phyloP scores from a whole-genome alignment of 345 rosid species.

The Pelargonium nanum region DNA sequence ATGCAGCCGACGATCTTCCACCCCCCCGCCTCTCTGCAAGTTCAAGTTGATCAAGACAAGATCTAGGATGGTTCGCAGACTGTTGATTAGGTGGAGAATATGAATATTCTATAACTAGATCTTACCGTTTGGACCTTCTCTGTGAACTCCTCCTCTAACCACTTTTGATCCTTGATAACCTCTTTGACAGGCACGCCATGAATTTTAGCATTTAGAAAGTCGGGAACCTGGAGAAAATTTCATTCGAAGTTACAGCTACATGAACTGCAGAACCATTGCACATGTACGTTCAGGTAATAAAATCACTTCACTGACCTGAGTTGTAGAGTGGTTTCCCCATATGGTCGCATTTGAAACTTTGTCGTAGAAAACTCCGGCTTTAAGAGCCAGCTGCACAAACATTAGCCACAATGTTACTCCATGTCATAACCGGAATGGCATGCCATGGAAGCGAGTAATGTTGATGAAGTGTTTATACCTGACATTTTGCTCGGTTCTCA shows the following conservation, averaged over 20 bases:
- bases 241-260: neutral
- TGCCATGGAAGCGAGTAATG: too few relatives aligned
- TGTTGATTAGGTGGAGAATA: neutral
- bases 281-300: neutral
- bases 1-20: conserved; percentile 98
- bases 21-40: conserved; percentile 81
- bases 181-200: conserved; percentile 79
- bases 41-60: neutral
- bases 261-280: too few relatives aligned
- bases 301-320: conserved; percentile 53
- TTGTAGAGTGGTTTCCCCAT: conserved; percentile 99
- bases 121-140: conserved; percentile 83
- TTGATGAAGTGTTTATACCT: too few relatives aligned
- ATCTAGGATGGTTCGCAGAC: neutral
- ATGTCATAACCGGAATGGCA: neutral
- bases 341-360: conserved; percentile 91
- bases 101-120: neutral
- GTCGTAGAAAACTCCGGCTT: conserved; percentile 94
- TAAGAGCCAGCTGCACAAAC: conserved; percentile 71
- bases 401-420: conserved; percentile 1
- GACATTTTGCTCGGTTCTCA: conserved; percentile 96
- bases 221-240: conserved; percentile 59
- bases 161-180: conserved; percentile 77
- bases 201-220: conserved; percentile 84
- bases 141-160: conserved; percentile 96